Evolutionary conservation across 768 basidiomycete species (phyloP), one percentile per base, ranked within the genome.

Genomic region (Boletus rex-veris): DNA sequence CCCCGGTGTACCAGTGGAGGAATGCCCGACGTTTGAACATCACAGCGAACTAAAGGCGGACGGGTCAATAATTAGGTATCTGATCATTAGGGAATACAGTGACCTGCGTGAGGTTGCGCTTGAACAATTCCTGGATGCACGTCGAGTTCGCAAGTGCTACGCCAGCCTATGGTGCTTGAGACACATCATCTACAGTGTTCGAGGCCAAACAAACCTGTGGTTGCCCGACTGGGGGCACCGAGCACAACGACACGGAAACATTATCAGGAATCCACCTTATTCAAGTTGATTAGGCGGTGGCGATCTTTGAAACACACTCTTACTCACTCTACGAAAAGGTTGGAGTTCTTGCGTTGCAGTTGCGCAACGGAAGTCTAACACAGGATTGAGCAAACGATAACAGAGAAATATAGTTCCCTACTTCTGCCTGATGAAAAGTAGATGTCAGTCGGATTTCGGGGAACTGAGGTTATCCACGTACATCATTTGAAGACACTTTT

Each of bases 21-120:
- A 90, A 96, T 6, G 93, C 93, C 42, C 79, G 77, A 30, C 92
- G 81, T 67, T 87, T 90, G 73, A 81, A 94, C 90, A 95, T 93
- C 5, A 77, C 72, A 0, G 80, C 57, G 70, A 92, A 94, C 87
- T 92, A 63, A 38, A 26, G 9, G 42, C 43, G 12, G 18, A 36
- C 6, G 52, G 37, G 26, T 60, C 10, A 61, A 42, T 57, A 16
- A 45, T 14, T 1, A 5, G 38, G n/a, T n/a, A 18, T 31, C n/a
- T n/a, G 39, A 37, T 12, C 6, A 21, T 16, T 5, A 40, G 10
- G 45, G 41, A 30, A 21, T 46, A 54, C 3, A 73, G 65, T 38
- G 52, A 87, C 88, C 58, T 83, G 80, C 7, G 78, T 69, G 39
- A 85, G 74, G 44, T 78, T 90, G 28, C 93, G 81, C 60, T 82